Percentiles rank a stretch among this genome's conserved stretches.
These are phyloP conservation scores for Suillus placidus DNA, from an alignment of 768 basidiomycete genomes.

Conservation along the genomic window DNA sequence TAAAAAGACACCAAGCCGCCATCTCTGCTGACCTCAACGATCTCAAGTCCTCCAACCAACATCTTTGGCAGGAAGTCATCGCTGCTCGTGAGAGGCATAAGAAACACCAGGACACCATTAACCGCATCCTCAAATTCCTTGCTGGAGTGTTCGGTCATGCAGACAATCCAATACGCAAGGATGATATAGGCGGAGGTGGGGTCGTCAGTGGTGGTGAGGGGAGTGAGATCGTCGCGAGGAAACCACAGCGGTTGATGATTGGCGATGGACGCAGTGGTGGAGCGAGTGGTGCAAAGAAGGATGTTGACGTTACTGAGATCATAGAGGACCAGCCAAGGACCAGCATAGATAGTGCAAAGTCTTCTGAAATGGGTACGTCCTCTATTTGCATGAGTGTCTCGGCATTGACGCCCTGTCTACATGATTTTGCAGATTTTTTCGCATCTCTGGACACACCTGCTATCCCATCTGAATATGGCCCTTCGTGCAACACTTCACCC, in stretches of 20 bases:
- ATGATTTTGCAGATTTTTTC: slow-evolving; percentile 39
- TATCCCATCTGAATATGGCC: slow-evolving; percentile 35
- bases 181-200: slow-evolving; percentile 34
- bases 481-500: slow-evolving; percentile 17
- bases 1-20: slow-evolving; percentile 91
- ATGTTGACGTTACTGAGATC: slow-evolving; percentile 37
- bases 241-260: slow-evolving; percentile 67
- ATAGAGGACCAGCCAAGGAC: slow-evolving; percentile 44
- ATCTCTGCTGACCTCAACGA: slow-evolving; percentile 89
- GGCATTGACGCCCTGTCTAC: slow-evolving; percentile 8
- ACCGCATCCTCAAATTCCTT: slow-evolving; percentile 91
- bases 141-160: slow-evolving; percentile 84
- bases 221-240: slow-evolving; percentile 41
- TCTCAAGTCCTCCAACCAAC: slow-evolving; percentile 82
- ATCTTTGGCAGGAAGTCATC: slow-evolving; percentile 92
- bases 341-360: slow-evolving; percentile 31
- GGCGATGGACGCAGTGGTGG: slow-evolving; percentile 46
- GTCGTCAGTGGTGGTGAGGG: slow-evolving; percentile 33
- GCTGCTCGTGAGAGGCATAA: slow-evolving; percentile 77
- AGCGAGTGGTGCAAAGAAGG: slow-evolving; percentile 28
- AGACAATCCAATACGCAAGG: slow-evolving; percentile 41
- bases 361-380: slow-evolving; percentile 17
- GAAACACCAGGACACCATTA: slow-evolving; percentile 95
- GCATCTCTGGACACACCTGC: slow-evolving; percentile 52
- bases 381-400: slow-evolving; percentile 1